phyloP scores from a whole-genome alignment of 768 basidiomycete species.

The Panaeolus papilionaceus region DNA sequence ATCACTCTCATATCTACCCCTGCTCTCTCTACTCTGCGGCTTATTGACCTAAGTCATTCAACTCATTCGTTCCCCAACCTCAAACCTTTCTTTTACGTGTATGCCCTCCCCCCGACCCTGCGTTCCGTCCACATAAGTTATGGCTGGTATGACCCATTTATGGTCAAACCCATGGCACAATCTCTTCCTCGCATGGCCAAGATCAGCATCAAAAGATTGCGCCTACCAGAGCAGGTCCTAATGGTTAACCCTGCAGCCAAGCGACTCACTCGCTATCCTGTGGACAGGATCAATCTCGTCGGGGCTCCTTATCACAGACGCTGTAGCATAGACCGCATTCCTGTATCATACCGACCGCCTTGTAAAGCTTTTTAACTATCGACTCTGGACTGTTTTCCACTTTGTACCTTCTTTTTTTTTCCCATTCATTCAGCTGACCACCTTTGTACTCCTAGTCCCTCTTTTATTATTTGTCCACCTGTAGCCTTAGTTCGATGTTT shows the following conservation, averaged over 20 bases:
- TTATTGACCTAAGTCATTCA: constrained; percentile 50
- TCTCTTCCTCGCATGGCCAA: constrained; percentile 40
- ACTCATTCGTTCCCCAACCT: constrained; percentile 50
- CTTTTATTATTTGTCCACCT: neutral
- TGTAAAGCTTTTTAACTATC: constrained; percentile 13
- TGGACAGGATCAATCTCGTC: constrained; percentile 11
- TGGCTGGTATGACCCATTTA: constrained; percentile 53
- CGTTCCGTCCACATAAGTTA: constrained; percentile 46
- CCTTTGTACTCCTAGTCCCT: neutral
- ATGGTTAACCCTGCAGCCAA: constrained; percentile 26
- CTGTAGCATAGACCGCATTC: constrained; percentile 30
- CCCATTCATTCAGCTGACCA: neutral
- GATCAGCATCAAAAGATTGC: constrained; percentile 40
- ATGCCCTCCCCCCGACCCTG: constrained; percentile 46
- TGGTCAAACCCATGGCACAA: constrained; percentile 42
- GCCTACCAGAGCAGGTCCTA: constrained; percentile 40
- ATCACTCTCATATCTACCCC: constrained; percentile 57
- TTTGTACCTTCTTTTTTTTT: constrained; percentile 1
- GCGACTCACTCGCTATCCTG: constrained; percentile 13
- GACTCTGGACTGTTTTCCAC: constrained; percentile 13
- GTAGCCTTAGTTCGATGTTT: neutral
- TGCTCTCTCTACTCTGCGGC: constrained; percentile 49
- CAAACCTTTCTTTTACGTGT: constrained; percentile 52
- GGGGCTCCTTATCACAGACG: constrained; percentile 23
- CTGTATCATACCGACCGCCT: constrained; percentile 26